Percentiles rank a stretch among this genome's conserved stretches.
These are phyloP conservation scores for Wickerhamiella azyma DNA, from an alignment of 805 yeast genomes.

Conservation along the genomic window DNA sequence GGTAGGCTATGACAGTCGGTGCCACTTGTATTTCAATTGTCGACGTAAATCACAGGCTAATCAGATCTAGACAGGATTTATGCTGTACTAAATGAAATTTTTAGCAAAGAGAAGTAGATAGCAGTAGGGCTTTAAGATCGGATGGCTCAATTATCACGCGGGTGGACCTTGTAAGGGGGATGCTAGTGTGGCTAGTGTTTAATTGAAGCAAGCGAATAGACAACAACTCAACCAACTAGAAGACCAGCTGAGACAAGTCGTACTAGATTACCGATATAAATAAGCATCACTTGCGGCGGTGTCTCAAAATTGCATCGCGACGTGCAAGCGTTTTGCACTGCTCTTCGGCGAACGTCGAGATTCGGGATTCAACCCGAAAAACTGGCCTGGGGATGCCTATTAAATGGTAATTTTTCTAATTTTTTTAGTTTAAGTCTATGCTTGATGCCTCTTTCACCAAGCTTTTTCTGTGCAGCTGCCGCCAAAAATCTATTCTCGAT, in stretches of 20 bases:
- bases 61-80: no score
- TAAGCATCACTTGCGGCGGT: slow-evolving; percentile 4
- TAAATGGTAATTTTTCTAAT: not conserved
- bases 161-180: not conserved
- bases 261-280: slow-evolving; percentile 4
- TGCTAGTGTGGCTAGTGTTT: not conserved
- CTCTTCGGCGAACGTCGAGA: no score
- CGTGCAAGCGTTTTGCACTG: no score
- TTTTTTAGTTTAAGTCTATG: not conserved
- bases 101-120: no score
- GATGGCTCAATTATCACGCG: not conserved
- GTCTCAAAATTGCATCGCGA: slow-evolving; percentile 4
- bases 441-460: no score
- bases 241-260: slow-evolving; percentile 5
- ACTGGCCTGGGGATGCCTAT: no score
- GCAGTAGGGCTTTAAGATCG: not conserved
- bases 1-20: not conserved
- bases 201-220: not conserved
- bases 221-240: not conserved
- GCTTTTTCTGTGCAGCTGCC: no score
- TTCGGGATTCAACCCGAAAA: no score
- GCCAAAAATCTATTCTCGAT: no score
- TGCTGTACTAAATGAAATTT: no score
- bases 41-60: no score
- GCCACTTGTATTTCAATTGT: not conserved